Percentiles rank a stretch among this genome's conserved stretches.
phyloP scores from a whole-genome alignment of 2,329 filamentous ascomycete species.

The Cladophialophora chaetospira region DNA sequence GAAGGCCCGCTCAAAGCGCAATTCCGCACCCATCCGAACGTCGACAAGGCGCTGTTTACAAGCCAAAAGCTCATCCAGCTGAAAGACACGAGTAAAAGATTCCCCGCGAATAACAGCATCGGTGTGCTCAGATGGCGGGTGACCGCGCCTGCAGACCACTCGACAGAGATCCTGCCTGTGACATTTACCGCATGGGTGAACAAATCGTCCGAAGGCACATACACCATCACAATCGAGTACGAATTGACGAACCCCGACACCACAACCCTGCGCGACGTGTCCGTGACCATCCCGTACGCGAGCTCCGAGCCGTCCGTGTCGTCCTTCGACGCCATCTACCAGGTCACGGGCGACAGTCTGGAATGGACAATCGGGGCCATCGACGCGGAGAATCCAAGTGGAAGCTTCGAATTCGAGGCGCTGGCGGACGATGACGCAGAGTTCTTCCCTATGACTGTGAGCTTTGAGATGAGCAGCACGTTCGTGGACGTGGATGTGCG shows the following conservation, averaged over 20 bases:
- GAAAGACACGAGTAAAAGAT: constrained; percentile 81
- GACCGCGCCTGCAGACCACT: constrained; percentile 71
- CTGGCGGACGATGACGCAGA: constrained; percentile 84
- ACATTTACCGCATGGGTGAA: constrained; percentile 98
- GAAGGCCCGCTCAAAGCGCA: constrained; percentile 67
- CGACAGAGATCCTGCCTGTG: constrained; percentile 80
- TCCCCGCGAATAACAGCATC: constrained; percentile 91
- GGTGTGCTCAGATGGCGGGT: constrained; percentile 92
- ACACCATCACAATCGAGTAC: constrained; percentile 92
- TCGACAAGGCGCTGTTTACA: constrained; percentile 86
- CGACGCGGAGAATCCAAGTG: constrained; percentile 76
- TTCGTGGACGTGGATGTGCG: constrained; percentile 88
- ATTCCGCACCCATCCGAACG: constrained; percentile 94
- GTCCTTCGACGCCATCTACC: constrained; percentile 91
- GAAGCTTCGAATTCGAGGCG: constrained; percentile 94
- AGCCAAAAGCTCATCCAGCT: constrained; percentile 83
- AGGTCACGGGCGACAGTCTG: constrained; percentile 86
- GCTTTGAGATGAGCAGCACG: constrained; percentile 81
- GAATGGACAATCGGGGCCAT: constrained; percentile 93
- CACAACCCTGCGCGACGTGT: constrained; percentile 72
- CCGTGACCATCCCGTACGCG: constrained; percentile 82
- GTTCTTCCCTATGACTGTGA: constrained; percentile 96
- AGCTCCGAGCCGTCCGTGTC: constrained; percentile 84
- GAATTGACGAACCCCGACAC: constrained; percentile 78
- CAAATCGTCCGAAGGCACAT: constrained; percentile 73